Conservation (phyloP, 2,329 filamentous ascomycete species). For the Zelopaecilomyces penicillatus region DNA sequence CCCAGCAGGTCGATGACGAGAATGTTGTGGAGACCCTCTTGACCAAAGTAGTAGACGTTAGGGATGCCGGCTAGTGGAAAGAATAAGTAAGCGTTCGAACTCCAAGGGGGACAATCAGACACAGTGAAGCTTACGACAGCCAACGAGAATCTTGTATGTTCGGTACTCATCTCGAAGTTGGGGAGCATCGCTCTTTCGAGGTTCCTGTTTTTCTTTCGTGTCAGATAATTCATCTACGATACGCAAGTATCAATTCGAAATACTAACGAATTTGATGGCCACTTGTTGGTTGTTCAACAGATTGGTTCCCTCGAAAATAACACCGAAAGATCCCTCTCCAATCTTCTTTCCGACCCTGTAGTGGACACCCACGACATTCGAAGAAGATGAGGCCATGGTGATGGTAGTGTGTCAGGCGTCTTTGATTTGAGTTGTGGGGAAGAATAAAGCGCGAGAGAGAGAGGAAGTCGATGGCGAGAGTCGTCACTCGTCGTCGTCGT, state of each 20-base stretch:
- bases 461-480: neutral
- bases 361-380: constrained; percentile 97
- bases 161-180: constrained; percentile 97
- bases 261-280: constrained; percentile 94
- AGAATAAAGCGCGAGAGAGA: constrained; percentile 7
- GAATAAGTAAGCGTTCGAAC: constrained; percentile 13
- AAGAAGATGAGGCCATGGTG: constrained; percentile 77
- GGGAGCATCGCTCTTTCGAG: constrained; percentile 94
- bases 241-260: neutral
- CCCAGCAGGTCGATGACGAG: constrained; percentile 95
- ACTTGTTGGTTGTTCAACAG: constrained; percentile 98
- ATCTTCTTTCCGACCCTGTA: constrained; percentile 99
- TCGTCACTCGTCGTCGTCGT: neutral
- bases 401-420: constrained; percentile 17
- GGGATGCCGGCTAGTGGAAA: constrained; percentile 73
- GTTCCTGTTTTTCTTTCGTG: constrained; percentile 55
- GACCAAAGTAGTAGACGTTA: constrained; percentile 99
- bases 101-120: constrained; percentile 21
- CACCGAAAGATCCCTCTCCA: constrained; percentile 95
- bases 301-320: constrained; percentile 98
- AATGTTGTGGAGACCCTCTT: constrained; percentile 97
- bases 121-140: constrained; percentile 69
- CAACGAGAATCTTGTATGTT: constrained; percentile 98
- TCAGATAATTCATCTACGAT: neutral
- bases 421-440: constrained; percentile 12